Percentiles rank a stretch among this genome's conserved stretches.
phyloP scores from a whole-genome alignment of 805 yeast species.

The Candida pseudofarinosa region DNA sequence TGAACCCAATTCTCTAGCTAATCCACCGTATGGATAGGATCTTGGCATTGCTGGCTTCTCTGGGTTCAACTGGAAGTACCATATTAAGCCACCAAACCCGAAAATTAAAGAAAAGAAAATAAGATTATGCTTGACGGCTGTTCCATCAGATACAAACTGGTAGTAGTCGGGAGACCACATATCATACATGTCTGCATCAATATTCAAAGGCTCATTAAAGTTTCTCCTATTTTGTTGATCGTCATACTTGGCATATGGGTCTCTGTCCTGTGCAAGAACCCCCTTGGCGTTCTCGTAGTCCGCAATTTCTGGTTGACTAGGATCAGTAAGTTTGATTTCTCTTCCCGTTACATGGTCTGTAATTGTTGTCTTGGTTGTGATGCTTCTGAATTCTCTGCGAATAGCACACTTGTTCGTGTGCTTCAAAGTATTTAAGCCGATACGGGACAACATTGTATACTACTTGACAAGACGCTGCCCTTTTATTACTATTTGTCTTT shows the following conservation, averaged over 20 bases:
- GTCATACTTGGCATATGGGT: slow-evolving; percentile 71
- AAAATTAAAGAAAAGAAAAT: slow-evolving; percentile 40
- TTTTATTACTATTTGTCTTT: not conserved
- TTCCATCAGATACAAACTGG: slow-evolving; percentile 53
- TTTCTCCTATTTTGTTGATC: slow-evolving; percentile 81
- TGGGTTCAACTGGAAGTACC: slow-evolving; percentile 48
- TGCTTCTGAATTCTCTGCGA: slow-evolving; percentile 10
- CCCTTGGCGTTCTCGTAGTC: slow-evolving; percentile 63
- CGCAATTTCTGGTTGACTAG: slow-evolving; percentile 39
- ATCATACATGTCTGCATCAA: slow-evolving; percentile 69
- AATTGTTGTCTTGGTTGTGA: slow-evolving; percentile 35
- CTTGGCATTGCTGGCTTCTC: slow-evolving; percentile 75
- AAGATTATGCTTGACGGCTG: slow-evolving; percentile 58
- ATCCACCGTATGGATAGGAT: slow-evolving; percentile 70
- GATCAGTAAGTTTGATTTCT: slow-evolving; percentile 38
- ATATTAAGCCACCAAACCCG: slow-evolving; percentile 42
- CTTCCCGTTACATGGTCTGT: slow-evolving; percentile 38
- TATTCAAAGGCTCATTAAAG: slow-evolving; percentile 65
- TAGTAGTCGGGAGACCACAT: slow-evolving; percentile 84
- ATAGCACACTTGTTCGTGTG: slow-evolving; percentile 8
- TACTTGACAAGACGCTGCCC: no score
- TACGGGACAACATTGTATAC: slow-evolving; percentile 24
- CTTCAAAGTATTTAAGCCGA: slow-evolving; percentile 15
- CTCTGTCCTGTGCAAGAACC: slow-evolving; percentile 58
- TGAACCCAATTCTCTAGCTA: slow-evolving; percentile 72